Conservation (phyloP, 228 moss, liverwort and hornwort genomes). For the Sphagnum fallax region DNA sequence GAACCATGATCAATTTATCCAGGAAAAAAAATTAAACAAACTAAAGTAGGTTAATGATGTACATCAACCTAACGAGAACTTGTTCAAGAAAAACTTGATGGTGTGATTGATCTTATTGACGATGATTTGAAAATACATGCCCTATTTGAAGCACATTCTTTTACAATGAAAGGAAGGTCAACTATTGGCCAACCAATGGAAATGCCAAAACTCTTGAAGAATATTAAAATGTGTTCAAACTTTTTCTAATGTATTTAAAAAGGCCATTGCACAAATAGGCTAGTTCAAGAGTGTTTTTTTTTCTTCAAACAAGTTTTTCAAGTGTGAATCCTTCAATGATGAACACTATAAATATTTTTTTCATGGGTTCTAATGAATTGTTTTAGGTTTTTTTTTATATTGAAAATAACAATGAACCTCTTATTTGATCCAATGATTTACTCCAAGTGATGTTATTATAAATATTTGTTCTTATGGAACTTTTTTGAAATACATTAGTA, state of each 20-base stretch:
- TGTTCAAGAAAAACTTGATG: too few relatives aligned
- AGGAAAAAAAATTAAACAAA: constrained; percentile 40
- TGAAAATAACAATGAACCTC: constrained; percentile 65
- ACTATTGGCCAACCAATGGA: constrained; percentile 16
- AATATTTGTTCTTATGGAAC: constrained; percentile 57
- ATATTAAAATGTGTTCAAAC: constrained; percentile 39
- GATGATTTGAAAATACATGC: too few relatives aligned
- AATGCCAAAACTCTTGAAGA: constrained; percentile 32
- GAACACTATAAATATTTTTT: too few relatives aligned
- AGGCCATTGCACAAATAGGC: constrained; percentile 32
- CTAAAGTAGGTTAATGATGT: constrained; percentile 38
- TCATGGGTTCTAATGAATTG: too few relatives aligned
- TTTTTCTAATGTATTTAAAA: constrained; percentile 58
- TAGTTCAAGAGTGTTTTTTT: constrained; percentile 18
- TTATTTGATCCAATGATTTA: constrained; percentile 80
- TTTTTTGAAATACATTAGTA: constrained; percentile 47
- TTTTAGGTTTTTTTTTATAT: too few relatives aligned
- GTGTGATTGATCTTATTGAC: too few relatives aligned
- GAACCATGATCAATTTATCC: constrained; percentile 43
- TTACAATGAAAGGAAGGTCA: constrained; percentile 17
- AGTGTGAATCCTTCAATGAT: too few relatives aligned
- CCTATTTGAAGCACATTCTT: neutral
- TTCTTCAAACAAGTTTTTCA: too few relatives aligned
- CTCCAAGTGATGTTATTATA: constrained; percentile 86
- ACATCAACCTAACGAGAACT: constrained; percentile 9